Evolutionary conservation across 805 yeast genomes (phyloP).

Genomic region (Citeromyces matritensis): DNA sequence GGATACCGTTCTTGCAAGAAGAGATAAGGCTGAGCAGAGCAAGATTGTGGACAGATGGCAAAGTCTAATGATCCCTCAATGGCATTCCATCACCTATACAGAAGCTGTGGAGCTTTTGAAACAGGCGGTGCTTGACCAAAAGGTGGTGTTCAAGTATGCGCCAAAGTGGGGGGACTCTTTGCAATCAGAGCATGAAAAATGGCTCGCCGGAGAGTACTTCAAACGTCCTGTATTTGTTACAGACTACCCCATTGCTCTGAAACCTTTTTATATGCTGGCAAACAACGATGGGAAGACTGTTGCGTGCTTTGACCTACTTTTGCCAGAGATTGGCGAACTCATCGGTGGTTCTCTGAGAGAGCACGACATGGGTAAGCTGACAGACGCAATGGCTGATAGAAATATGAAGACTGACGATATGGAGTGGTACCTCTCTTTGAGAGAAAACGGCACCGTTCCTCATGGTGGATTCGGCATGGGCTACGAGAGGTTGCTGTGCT

Average conservation of each 20-base stretch:
- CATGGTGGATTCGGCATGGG: conserved; percentile 99
- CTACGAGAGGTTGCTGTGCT: conserved; percentile 70
- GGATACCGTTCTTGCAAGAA: conserved; percentile 21
- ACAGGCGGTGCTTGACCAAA: conserved; percentile 12
- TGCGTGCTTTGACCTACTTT: conserved; percentile 77
- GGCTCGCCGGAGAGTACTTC: conserved; percentile 61
- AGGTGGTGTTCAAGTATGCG: conserved; percentile 20
- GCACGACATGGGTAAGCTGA: conserved; percentile 33
- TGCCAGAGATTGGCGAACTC: conserved; percentile 88
- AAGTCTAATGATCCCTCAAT: conserved; percentile 25
- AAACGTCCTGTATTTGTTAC: conserved; percentile 76
- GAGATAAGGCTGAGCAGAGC: conserved; percentile 19
- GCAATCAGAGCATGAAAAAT: conserved; percentile 81
- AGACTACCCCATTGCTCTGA: conserved; percentile 64
- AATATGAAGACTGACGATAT: conserved; percentile 45
- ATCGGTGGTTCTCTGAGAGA: conserved; percentile 94
- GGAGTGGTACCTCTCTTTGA: conserved; percentile 67
- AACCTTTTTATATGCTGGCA: conserved; percentile 86
- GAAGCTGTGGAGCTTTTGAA: conserved; percentile 51
- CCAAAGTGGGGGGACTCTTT: conserved; percentile 63
- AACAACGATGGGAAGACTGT: conserved; percentile 42
- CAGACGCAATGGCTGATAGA: conserved; percentile 30
- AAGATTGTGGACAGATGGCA: conserved; percentile 43
- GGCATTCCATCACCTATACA: conserved; percentile 63
- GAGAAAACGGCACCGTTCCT: conserved; percentile 72